Evolutionary conservation across 73 alveolate species (phyloP), one percentile per base, ranked within the genome.

Genomic region (Blepharisma stoltei): DNA sequence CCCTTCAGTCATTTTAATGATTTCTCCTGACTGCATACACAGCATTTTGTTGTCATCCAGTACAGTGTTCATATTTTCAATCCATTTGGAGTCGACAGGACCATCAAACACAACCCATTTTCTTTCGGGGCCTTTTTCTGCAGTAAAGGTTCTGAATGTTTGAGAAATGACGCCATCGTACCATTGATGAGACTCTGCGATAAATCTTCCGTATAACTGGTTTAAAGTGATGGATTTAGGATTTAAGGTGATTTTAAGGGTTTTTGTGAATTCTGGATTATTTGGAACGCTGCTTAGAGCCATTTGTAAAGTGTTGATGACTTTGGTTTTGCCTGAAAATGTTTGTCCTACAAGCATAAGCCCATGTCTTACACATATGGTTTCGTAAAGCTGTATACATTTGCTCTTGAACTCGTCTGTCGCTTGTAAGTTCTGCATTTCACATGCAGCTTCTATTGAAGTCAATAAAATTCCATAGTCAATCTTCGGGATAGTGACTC

Each of bases 61-160:
- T 53, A 96, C 99, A 6, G 99, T 94, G 89, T 96, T 96, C 99
- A 96, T 96, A 87, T 94, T 95, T 80, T 96, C 99, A 52, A 96
- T 94, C 99, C 99, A 96, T 88, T 93, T 95, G 4, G 99, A 98
- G 83, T 97, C 99, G 43, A 97, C 99, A 14, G 99, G 99, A 6
- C 99, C 99, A 86, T 97, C 99, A 80, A 96, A 84, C 6, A 95
- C 97, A 23, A 95, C 98, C 97, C 97, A 94, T 73, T 92, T 85
- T 60, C 83, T 77, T 9, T 92, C 98, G 0, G 38, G 38, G 37
- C 18, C 11, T 43, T 69, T 46, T 8, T 69, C 79, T 38, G 55
- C 21, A 25, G 67, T 69, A 43, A n/a, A 44, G 21, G 9, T n/a
- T 14, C 79, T 23, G 4, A 69, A 44, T 96, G 70, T 73, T 77